These are phyloP conservation scores for Agastache rugosa DNA, from an alignment of 257 asterid species.

Conservation along the genomic window DNA sequence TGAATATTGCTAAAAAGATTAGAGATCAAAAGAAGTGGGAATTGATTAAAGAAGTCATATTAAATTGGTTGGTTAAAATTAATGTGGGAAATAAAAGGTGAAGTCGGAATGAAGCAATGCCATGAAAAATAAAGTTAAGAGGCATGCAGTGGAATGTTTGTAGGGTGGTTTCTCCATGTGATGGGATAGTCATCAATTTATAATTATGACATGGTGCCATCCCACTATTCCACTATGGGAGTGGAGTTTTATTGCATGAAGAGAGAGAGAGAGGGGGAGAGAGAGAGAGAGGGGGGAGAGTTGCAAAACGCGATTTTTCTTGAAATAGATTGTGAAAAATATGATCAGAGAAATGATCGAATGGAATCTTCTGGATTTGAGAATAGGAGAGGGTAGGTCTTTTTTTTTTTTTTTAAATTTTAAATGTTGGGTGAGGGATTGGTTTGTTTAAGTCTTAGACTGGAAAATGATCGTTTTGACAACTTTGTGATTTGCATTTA, in stretches of 20 bases:
- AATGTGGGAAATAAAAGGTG: conserved; percentile 35
- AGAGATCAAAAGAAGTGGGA: conserved; percentile 36
- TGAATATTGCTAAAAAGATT: conserved; percentile 25
- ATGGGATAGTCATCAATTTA: conserved; percentile 12
- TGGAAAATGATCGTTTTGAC: no score
- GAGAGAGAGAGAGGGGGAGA: neutral
- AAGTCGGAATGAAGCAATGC: conserved; percentile 40
- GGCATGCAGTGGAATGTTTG: conserved; percentile 43
- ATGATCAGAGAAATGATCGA: neutral
- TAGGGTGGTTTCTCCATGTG: neutral
- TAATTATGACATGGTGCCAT: conserved; percentile 31
- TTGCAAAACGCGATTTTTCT: neutral
- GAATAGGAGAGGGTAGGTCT: neutral
- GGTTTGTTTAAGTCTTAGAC: no score
- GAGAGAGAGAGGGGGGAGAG: neutral
- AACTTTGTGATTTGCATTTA: no score
- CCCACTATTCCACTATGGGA: conserved; percentile 57
- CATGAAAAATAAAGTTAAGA: neutral
- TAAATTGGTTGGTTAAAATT: conserved; percentile 17
- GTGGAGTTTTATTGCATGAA: conserved; percentile 33
- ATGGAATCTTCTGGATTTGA: conserved; percentile 34
- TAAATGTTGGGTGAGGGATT: no score
- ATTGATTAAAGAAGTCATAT: neutral
- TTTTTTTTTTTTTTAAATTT: no score
- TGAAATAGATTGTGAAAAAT: neutral